Evolutionary conservation across 1,139 yeast species (phyloP), one percentile per base, ranked within the genome.

Genomic region (Pichiaceae sp.): DNA sequence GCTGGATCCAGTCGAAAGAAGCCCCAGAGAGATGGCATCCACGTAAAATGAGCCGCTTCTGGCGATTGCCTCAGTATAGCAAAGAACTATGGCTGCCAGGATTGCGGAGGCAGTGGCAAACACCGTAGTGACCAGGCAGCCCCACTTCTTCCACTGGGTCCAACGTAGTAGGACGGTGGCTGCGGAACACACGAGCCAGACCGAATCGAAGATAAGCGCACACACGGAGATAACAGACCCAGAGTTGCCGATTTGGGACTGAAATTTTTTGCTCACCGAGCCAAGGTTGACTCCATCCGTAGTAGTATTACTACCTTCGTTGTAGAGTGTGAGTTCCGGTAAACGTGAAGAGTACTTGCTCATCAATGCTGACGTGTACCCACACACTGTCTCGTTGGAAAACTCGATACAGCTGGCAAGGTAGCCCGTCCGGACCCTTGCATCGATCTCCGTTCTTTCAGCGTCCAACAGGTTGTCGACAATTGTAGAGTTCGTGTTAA

Each of bases 331-430:
- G 26, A 33, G 28, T 15, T 17, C 25, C 12, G 35, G 35, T 9
- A 33, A 19, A 12, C 20, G 26, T n/a, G 14, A 11, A n/a, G 14
- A 3, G 15, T 33, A 33, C 21, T 26, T 28, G 19, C 15, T 14
- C 16, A 33, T 11, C 17, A 33, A 12, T 15, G 12, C 15, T n/a
- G 18, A 11, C 14, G 35, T 33, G 15, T 33, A 26, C 7, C 31
- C 35, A 28, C 35, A 33, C 3, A n/a, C 20, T 5, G 18, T 14
- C 8, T 14, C 14, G 19, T 26, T 17, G 7, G 12, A 14, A 7
- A 60, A 38, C 1, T 55, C 52, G 7, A 72, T 52, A 50, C 82
- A 75, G 32, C 72, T 54, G 4, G 75, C 70, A 38, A 72, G 47
- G 44, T 73, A 78, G 0, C 80, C 79, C 6, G 35, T 33, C 4